These are phyloP conservation scores for Gaillardinia entomophila DNA, from an alignment of 805 yeast genomes.

Conservation along the genomic window DNA sequence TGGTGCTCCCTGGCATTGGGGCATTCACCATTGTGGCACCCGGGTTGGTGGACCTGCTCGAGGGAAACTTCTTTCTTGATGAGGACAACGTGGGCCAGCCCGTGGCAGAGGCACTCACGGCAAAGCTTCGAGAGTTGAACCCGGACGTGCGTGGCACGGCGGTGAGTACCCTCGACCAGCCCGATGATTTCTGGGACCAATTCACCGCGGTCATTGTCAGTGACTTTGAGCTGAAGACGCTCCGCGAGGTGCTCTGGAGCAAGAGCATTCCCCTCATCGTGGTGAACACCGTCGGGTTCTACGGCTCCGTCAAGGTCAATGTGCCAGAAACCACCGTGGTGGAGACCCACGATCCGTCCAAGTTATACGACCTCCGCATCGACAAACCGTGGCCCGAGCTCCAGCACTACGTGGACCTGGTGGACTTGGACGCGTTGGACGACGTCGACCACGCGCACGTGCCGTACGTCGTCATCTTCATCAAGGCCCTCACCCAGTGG, in stretches of 20 bases:
- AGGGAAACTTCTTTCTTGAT: conserved; percentile 58
- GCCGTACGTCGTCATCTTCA: conserved; percentile 62
- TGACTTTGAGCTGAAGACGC: conserved; percentile 15
- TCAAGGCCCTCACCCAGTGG: conserved; percentile 49
- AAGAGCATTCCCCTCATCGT: conserved; percentile 49
- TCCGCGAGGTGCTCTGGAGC: conserved; percentile 37
- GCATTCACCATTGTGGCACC: conserved; percentile 54
- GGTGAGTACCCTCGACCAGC: conserved; percentile 6
- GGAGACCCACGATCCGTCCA: conserved; percentile 66
- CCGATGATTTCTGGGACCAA: conserved; percentile 36
- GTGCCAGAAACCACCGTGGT: conserved; percentile 58
- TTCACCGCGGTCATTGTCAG: conserved; percentile 47
- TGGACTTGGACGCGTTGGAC: conserved; percentile 43
- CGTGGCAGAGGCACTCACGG: conserved; percentile 34
- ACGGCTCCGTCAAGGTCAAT: conserved; percentile 51
- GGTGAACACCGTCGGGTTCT: conserved; percentile 55
- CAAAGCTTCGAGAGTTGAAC: conserved; percentile 51
- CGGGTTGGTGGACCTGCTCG: conserved; percentile 39
- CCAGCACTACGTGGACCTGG: conserved; percentile 40
- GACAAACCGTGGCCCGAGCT: conserved; percentile 72
- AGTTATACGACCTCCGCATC: conserved; percentile 60
- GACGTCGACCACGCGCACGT: conserved; percentile 49
- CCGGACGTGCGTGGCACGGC: conserved; percentile 45
- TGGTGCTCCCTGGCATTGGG: conserved; percentile 72
- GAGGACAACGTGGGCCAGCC: conserved; percentile 37